A percentile compares a stretch with the other conserved stretches of the same genome.
Evolutionary conservation across 2,329 filamentous ascomycete species (phyloP).

Genomic region (Colletotrichum shisoi): DNA sequence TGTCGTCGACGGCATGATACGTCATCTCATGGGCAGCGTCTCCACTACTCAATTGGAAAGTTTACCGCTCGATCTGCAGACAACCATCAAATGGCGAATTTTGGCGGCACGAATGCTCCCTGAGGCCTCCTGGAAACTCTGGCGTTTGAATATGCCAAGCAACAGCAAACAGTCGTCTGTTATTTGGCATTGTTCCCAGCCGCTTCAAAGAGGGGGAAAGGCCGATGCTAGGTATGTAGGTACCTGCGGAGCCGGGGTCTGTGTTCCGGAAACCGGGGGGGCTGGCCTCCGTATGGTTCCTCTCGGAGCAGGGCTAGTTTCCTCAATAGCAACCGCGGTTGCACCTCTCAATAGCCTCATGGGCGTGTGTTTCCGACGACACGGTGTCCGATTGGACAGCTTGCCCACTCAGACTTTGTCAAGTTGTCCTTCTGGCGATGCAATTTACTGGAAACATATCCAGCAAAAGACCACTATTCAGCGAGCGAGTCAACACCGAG

Average conservation of each 20-base stretch:
- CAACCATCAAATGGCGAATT: not conserved
- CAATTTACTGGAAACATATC: not conserved
- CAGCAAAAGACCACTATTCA: not conserved
- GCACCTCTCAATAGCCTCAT: not conserved
- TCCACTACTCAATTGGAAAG: conserved; percentile 15
- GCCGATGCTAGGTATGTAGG: conserved; percentile 34
- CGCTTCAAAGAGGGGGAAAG: conserved; percentile 8
- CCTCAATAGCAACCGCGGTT: conserved; percentile 3
- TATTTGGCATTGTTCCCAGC: conserved; percentile 4
- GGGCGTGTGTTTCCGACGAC: conserved; percentile 4
- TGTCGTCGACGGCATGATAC: not conserved
- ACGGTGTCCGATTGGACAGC: not conserved
- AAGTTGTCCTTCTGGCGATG: not conserved
- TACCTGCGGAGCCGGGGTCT: conserved; percentile 32
- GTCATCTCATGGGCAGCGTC: not conserved
- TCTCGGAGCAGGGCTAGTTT: not conserved
- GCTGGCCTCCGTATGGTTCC: conserved; percentile 8
- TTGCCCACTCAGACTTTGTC: not conserved
- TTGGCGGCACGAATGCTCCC: not conserved
- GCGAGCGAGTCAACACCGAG: not conserved
- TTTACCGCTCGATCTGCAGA: not conserved
- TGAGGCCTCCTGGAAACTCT: not conserved
- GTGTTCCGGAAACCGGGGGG: conserved; percentile 27
- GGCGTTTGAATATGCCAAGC: not conserved
- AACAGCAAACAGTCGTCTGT: not conserved